Evolutionary conservation across 179 eudicot species (phyloP), one percentile per base, ranked within the genome.

Genomic region (Patellifolia procumbens): DNA sequence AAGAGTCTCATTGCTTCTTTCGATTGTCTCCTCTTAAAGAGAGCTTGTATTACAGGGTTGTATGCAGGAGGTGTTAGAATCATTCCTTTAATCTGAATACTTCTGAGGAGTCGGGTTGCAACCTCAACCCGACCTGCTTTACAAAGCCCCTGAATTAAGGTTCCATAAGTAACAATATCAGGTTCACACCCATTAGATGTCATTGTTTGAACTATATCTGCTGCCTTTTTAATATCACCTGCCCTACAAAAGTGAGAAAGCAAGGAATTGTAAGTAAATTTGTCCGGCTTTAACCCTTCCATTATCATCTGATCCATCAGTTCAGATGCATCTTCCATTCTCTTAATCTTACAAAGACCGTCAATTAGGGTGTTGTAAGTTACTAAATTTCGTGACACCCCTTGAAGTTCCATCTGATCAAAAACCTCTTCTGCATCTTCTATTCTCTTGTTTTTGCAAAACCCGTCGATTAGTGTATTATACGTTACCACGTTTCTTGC

Each of bases 291-390:
- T n/a, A 91, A 58, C 60, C 99, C 98, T 82, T 95, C 99, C 87
- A 89, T 87, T 82, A 95, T 88, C 99, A 95, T 91, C 87, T 95
- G 97, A 55, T 90, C 95, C 92, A 91, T 90, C 68, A 95, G 90
- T 84, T 87, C 81, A 61, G 92, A 82, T 46, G 97, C 97, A 28
- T 93, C 97, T 7, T 90, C 90, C 65, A 93, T 83, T 76, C 94
- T 81, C 70, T 55, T 86, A 75, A 82, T 81, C 85, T 88, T 93
- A 65, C 88, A 87, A 65, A 95, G 90, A 59, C 97, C 97, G 64
- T 95, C 92, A 43, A 95, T 90, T 24, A 95, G 95, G 79, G 93
- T 78, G 77, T 93, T 95, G 80, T 91, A 95, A 1, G 99, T 93
- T 48, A 85, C 88, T 76, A 80, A 68, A 80, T 86, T 89, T 75